These are phyloP conservation scores for Talaromyces ruber DNA, from an alignment of 495 filamentous ascomycete genomes.

Conservation along the genomic window DNA sequence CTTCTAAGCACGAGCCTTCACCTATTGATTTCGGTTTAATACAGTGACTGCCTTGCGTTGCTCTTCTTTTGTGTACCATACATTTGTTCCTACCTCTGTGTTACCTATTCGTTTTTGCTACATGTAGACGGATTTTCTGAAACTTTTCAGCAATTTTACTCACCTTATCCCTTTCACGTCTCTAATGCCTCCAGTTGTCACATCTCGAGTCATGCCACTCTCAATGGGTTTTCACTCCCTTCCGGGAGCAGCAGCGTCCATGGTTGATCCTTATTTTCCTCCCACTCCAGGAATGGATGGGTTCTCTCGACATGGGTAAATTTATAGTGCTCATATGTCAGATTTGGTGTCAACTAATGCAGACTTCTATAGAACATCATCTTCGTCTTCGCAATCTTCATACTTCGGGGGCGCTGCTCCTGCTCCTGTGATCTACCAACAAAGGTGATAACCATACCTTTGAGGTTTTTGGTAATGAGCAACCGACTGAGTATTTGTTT, in stretches of 20 bases:
- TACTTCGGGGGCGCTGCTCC: conserved; percentile 25
- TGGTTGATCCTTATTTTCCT: conserved; percentile 24
- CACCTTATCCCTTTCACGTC: not conserved
- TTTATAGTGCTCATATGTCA: conserved; percentile 9
- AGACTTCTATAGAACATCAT: conserved; percentile 1
- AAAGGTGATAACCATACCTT: conserved; percentile 27
- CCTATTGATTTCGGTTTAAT: not conserved
- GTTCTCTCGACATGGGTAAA: conserved; percentile 36
- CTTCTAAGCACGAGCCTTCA: not conserved
- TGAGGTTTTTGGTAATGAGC: conserved; percentile 5
- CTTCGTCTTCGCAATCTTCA: conserved; percentile 24
- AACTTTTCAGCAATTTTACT: not conserved
- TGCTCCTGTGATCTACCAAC: conserved; percentile 29
- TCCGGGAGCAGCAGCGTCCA: conserved; percentile 21
- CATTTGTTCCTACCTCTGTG: not conserved
- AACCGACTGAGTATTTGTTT: conserved; percentile 8
- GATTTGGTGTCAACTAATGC: not conserved
- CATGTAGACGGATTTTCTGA: not conserved
- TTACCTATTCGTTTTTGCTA: not conserved
- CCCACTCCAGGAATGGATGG: conserved; percentile 27
- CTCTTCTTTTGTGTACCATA: not conserved
- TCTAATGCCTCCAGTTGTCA: conserved; percentile 28
- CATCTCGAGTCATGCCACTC: conserved; percentile 23
- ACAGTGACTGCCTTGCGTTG: not conserved
- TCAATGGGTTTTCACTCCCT: conserved; percentile 26